Conservation (phyloP, 257 asterid genomes). For the Solanum medicagineum region DNA sequence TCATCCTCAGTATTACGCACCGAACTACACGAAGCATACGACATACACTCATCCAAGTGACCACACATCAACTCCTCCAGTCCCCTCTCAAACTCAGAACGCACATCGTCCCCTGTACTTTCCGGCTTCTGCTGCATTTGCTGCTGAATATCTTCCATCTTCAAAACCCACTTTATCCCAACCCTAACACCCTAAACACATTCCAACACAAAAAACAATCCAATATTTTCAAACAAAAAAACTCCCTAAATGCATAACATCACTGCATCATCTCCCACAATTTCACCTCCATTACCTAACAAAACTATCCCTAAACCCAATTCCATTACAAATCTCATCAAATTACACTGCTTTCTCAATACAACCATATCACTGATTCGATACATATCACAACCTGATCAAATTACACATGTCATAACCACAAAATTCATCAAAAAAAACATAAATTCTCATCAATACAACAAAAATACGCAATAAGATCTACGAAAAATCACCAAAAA, state of each 20-base stretch:
- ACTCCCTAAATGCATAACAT: background rate
- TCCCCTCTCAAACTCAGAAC: constrained; percentile 76
- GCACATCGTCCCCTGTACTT: constrained; percentile 50
- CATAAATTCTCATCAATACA: background rate
- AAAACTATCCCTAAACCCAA: constrained; percentile 19
- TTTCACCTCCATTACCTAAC: constrained; percentile 4
- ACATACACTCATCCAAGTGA: constrained; percentile 80
- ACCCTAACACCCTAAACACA: constrained; percentile 3
- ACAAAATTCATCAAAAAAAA: constrained; percentile 5
- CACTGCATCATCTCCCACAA: background rate
- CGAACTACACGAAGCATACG: constrained; percentile 83
- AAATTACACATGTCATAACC: background rate
- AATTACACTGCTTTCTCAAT: constrained; percentile 10
- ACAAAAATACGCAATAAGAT: constrained; percentile 10
- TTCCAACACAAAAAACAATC: background rate
- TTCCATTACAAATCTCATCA: constrained; percentile 19
- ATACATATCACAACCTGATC: constrained; percentile 52
- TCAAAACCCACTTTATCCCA: constrained; percentile 17
- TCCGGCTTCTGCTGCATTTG: constrained; percentile 89
- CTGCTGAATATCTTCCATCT: constrained; percentile 68
- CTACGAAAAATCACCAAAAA: constrained; percentile 7
- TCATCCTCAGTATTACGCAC: constrained; percentile 59
- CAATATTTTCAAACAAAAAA: background rate
- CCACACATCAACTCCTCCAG: constrained; percentile 85
- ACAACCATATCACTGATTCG: constrained; percentile 22